Evolutionary conservation across 352 stramenopile genomes (phyloP), one percentile per base, ranked within the genome.

Genomic region (Plasmopara muralis): DNA sequence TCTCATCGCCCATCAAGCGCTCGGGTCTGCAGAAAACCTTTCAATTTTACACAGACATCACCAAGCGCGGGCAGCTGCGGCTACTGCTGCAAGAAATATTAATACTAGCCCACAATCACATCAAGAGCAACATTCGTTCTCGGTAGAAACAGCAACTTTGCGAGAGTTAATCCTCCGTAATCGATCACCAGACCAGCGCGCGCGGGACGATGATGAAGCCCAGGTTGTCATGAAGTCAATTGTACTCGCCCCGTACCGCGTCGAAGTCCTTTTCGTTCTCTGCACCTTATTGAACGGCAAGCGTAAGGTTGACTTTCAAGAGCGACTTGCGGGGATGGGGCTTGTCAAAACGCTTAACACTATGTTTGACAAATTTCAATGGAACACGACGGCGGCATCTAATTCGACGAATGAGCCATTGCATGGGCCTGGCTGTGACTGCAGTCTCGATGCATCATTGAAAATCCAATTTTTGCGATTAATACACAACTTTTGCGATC

Each of bases 401-500:
- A 57, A 69, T 18, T 68, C 69, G 15, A 46, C 74, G 0, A 73
- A 88, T 41, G 62, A 76, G 16, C 79, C 79, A 5, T 55, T 93
- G 1, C 82, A 93, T 44, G 82, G 82, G 6, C 82, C 82, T 25
- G 82, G 79, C 1, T 98, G 95, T 50, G 92, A 98, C 50, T 98
- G 94, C 70, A 98, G 93, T 55, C 73, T 97, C 30, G 93, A 98
- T 47, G 93, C 81, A 37, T 96, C 91, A 13, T 59, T 98, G 15
- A 93, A 96, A 62, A 96, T 98, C 38, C 94, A 98, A 67, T 98
- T 96, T 55, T 64, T 98, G 50, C 76, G 94, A 2, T 57, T 98
- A 9, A 87, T 98, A 37, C 95, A 98, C 70, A 98, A 98, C 53
- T 98, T 97, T 52, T 98, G 93, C 49, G 95, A 98, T 51, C 83